phyloP scores from a whole-genome alignment of 176 grass and related monocot genomes.

The Lolium perenne region DNA sequence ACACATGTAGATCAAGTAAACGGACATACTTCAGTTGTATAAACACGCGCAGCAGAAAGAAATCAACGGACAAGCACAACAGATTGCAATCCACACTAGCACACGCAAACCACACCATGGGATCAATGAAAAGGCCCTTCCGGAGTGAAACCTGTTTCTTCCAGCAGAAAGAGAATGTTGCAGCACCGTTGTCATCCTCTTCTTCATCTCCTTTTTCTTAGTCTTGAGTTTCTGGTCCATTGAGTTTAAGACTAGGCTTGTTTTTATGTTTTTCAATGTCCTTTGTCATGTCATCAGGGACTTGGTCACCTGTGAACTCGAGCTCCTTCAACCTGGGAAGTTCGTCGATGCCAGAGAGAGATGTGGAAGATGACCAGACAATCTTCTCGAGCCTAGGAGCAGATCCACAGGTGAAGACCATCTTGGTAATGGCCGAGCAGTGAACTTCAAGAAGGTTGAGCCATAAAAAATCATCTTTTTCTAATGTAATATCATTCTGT shows the following conservation, averaged over 20 bases:
- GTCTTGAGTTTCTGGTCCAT: not conserved
- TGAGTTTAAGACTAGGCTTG: not conserved
- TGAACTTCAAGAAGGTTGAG: not conserved
- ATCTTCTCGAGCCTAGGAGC: slow-evolving; percentile 11
- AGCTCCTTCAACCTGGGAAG: slow-evolving; percentile 24
- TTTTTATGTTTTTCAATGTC: not conserved
- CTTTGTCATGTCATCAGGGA: not conserved
- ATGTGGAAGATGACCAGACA: not conserved
- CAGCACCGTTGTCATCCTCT: not conserved
- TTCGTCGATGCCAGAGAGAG: not conserved
- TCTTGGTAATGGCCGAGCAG: not conserved
- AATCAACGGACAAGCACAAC: slow-evolving; percentile 9
- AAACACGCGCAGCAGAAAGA: not conserved
- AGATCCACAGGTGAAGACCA: not conserved
- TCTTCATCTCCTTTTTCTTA: not conserved
- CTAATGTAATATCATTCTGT: not conserved
- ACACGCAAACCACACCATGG: slow-evolving; percentile 19
- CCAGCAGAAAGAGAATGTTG: not conserved
- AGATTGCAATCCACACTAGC: not conserved
- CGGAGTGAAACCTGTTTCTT: not conserved
- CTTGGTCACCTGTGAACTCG: not conserved
- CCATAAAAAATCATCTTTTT: not conserved
- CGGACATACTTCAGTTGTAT: not conserved
- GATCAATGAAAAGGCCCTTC: not conserved
- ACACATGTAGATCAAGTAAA: slow-evolving; percentile 17